These are phyloP conservation scores for Solanum acaule DNA, from an alignment of 257 asterid species.

Conservation along the genomic window DNA sequence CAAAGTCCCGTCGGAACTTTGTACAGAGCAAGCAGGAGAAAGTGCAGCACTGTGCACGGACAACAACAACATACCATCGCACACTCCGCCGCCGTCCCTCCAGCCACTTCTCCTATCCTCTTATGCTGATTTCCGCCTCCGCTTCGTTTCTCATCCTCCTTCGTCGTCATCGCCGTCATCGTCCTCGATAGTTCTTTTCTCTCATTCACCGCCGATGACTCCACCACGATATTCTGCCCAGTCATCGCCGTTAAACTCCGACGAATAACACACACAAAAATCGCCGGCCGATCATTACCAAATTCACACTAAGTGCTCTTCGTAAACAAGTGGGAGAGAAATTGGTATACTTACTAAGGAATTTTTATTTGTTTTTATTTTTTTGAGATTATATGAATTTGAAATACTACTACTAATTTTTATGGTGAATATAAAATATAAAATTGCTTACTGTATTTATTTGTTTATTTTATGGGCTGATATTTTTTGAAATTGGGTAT, in stretches of 20 bases:
- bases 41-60: slow-evolving; percentile 58
- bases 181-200: background rate
- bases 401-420: background rate
- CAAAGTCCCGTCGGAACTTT: slow-evolving; percentile 64
- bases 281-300: background rate
- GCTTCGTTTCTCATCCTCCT: slow-evolving; percentile 20
- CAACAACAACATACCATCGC: slow-evolving; percentile 84
- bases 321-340: background rate
- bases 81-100: slow-evolving; percentile 76
- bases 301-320: background rate
- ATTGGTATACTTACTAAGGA: background rate
- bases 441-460: background rate
- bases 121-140: slow-evolving; percentile 12
- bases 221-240: background rate
- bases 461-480: background rate
- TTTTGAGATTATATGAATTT: background rate
- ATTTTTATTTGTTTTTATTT: background rate
- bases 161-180: background rate
- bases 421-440: background rate
- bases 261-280: background rate
- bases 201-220: background rate
- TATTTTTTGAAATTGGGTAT: background rate
- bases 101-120: slow-evolving; percentile 58
- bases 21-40: slow-evolving; percentile 49
- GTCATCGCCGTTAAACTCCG: background rate